Base-by-base conservation (phyloP, 768 basidiomycete genomes). In the Lactarius trivialis region DNA sequence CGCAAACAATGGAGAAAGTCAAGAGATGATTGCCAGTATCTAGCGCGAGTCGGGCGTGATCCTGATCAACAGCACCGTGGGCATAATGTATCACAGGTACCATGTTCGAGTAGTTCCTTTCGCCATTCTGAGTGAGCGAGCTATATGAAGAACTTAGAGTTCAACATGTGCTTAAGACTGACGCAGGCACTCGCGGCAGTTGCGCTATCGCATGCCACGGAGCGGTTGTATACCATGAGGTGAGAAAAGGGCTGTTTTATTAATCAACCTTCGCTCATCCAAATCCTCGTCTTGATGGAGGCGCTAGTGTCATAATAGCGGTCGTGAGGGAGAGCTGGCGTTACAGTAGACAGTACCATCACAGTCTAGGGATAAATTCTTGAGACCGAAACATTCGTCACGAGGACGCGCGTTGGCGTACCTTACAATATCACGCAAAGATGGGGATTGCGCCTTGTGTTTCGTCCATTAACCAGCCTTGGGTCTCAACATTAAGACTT, bases 391-490 rank as follows among this genome's bases (percentile, higher is more conserved):
- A 19, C n/a, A 11, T 26, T 15, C 45, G 36, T 34, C 19, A 28
- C 19, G n/a, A 48, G 17, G 34, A 36, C 17, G 12, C 11, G 30
- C 37, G 34, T 8, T n/a, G 52, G 30, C 56, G 58, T 62, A 65
- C 52, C 55, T 55, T 41, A 53, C n/a, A 39, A 24, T 37, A 49
- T 62, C 54, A 67, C 49, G 54, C 66, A 56, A 65, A 67, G 17
- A 67, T 54, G 12, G 56, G 34, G 52, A 67, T 57, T 48, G 66
- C 66, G 11, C 66, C 66, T 53, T 61, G 58, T 21, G 55, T 57
- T 50, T 61, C 66, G n/a, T 67, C 64, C 64, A 67, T 65, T 6
- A 61, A 43, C 66, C 66, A 67, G 9, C 66, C 60, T 30, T 56
- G 55, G 33, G 49, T 45, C 41, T 65, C 64, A 9, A 67, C 28